Evolutionary conservation across 148 eudicot genomes (phyloP).

Genomic region (Euryodendron excelsum): DNA sequence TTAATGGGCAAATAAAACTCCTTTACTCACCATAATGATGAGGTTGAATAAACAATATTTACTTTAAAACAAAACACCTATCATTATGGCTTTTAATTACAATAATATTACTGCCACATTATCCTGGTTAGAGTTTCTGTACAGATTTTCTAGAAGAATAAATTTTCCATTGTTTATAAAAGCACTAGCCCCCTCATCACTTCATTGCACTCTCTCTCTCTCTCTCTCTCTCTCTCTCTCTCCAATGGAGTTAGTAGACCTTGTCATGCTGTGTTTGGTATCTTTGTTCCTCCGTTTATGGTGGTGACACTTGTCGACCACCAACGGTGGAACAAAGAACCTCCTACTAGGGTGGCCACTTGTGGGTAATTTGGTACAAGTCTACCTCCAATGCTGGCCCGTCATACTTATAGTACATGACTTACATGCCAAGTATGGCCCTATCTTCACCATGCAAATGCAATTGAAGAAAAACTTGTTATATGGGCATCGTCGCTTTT

Average conservation of each 20-base stretch:
- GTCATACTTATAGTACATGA: constrained; percentile 74
- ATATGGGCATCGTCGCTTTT: constrained; percentile 8
- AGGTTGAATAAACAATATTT: too few species aligned
- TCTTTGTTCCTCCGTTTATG: constrained; percentile 43
- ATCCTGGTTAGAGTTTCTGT: too few species aligned
- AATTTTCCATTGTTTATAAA: too few species aligned
- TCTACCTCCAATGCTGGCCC: constrained; percentile 64
- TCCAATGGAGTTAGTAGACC: constrained; percentile 57
- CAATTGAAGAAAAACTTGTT: background rate
- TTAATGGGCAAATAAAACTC: too few species aligned
- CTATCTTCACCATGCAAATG: constrained; percentile 93
- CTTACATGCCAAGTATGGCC: constrained; percentile 67
- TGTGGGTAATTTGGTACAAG: constrained; percentile 80
- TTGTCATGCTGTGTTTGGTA: constrained; percentile 34
- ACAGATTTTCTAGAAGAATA: too few species aligned
- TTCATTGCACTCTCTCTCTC: too few species aligned
- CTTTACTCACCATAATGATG: too few species aligned
- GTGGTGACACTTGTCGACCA: constrained; percentile 46
- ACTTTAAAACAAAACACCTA: too few species aligned
- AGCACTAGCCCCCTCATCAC: too few species aligned
- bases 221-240: too few species aligned
- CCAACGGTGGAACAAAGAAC: constrained; percentile 30
- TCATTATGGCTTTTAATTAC: too few species aligned
- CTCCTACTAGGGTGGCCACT: constrained; percentile 94
- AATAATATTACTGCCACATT: too few species aligned